Evolutionary conservation across 495 filamentous ascomycete genomes (phyloP).

Genomic region (Penicillium antarcticum): DNA sequence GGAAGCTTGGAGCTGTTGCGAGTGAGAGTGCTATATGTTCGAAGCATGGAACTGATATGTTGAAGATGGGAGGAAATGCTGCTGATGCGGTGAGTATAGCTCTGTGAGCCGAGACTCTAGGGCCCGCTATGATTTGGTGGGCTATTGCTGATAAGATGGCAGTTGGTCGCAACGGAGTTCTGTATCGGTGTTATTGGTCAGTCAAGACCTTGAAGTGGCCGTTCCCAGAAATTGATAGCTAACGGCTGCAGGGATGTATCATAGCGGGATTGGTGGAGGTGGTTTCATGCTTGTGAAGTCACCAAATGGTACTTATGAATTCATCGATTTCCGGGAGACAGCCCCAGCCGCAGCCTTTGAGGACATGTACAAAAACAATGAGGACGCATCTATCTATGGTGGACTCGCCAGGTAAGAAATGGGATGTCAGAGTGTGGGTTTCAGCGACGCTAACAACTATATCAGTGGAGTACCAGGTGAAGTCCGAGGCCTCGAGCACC

Average conservation of each 20-base stretch:
- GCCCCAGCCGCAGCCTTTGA: slow-evolving; percentile 73
- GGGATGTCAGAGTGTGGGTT: not conserved
- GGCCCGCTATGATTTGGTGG: not conserved
- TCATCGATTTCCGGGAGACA: slow-evolving; percentile 82
- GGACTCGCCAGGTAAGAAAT: slow-evolving; percentile 59
- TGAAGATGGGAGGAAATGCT: slow-evolving; percentile 69
- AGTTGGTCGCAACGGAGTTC: slow-evolving; percentile 66
- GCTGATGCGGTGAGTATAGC: slow-evolving; percentile 59
- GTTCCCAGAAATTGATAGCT: not conserved
- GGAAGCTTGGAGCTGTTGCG: slow-evolving; percentile 70
- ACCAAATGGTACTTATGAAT: slow-evolving; percentile 61
- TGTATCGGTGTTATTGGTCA: slow-evolving; percentile 72
- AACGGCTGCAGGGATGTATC: slow-evolving; percentile 64
- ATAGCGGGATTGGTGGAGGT: slow-evolving; percentile 85
- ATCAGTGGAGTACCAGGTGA: slow-evolving; percentile 77
- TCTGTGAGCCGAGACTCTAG: not conserved
- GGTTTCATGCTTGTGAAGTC: slow-evolving; percentile 78
- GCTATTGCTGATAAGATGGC: not conserved
- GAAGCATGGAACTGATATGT: slow-evolving; percentile 66
- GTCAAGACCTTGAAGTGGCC: not conserved
- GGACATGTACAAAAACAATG: slow-evolving; percentile 74
- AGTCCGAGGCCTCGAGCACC: slow-evolving; percentile 68
- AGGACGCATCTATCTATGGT: slow-evolving; percentile 44
- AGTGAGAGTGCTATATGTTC: slow-evolving; percentile 75
- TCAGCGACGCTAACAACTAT: not conserved